A percentile compares a stretch with the other conserved stretches of the same genome.
Evolutionary conservation across 176 grass and related monocot species (phyloP).

Genomic region (Secale cereale): DNA sequence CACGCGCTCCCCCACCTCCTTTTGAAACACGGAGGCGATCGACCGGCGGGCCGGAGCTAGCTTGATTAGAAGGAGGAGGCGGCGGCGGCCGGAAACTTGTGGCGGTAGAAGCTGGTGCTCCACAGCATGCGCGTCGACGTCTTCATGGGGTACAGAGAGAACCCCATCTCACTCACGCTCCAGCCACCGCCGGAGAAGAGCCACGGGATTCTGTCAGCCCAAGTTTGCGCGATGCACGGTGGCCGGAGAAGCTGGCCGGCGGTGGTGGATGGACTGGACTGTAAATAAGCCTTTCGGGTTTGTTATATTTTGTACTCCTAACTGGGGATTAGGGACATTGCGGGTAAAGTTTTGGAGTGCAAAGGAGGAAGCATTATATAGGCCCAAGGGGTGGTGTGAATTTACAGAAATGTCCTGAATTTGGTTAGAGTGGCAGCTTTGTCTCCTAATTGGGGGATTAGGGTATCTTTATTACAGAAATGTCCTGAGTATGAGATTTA

Average conservation of each 20-base stretch:
- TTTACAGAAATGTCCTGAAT: neutral
- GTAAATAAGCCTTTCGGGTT: neutral
- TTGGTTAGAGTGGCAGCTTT: neutral
- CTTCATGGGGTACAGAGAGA: slow-evolving; percentile 71
- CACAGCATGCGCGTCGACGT: slow-evolving; percentile 79
- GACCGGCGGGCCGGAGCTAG: neutral
- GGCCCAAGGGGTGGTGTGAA: neutral
- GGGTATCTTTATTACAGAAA: neutral
- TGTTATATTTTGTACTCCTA: neutral
- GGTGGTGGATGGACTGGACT: neutral
- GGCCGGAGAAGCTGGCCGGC: slow-evolving; percentile 25
- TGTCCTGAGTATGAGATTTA: neutral
- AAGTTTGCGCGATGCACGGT: neutral
- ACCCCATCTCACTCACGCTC: slow-evolving; percentile 31
- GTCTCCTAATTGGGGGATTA: neutral
- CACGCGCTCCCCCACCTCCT: slow-evolving; percentile 13
- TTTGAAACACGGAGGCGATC: slow-evolving; percentile 20
- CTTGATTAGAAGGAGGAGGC: slow-evolving; percentile 29
- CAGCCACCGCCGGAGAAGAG: neutral
- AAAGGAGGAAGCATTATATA: slow-evolving; percentile 34
- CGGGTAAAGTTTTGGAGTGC: slow-evolving; percentile 15
- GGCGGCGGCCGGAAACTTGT: slow-evolving; percentile 54
- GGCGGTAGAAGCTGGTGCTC: slow-evolving; percentile 95
- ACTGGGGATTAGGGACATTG: neutral
- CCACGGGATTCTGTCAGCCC: neutral